Evolutionary conservation across 1,284 basidiomycete genomes (phyloP).

Genomic region (Pulchroboletus neoregius): DNA sequence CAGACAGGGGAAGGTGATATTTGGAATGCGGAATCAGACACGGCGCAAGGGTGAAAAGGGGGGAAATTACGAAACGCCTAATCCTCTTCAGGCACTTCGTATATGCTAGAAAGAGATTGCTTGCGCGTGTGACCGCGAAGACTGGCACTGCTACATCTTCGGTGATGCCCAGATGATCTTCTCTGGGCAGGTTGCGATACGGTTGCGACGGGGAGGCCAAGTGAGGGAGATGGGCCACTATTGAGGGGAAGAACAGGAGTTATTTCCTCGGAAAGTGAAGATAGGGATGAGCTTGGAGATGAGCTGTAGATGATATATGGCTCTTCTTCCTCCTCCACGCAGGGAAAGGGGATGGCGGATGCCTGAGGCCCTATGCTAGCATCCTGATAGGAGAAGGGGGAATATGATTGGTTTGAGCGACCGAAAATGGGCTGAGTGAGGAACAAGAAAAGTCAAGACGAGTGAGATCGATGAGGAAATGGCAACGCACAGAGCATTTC

Average conservation of each 20-base stretch:
- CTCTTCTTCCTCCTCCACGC: constrained; percentile 31
- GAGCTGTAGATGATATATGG: constrained; percentile 35
- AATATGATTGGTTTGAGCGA: constrained; percentile 11
- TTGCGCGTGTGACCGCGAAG: constrained; percentile 31
- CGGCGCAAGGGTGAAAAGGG: background rate
- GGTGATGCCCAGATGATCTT: constrained; percentile 27
- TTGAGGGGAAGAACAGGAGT: constrained; percentile 29
- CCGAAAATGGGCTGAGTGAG: constrained; percentile 24
- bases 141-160: constrained; percentile 34
- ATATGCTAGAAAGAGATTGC: constrained; percentile 34
- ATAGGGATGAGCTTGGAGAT: constrained; percentile 34
- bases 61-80: constrained; percentile 6
- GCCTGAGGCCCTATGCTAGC: constrained; percentile 6
- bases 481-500: constrained; percentile 23
- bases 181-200: constrained; percentile 17
- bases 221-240: constrained; percentile 11
- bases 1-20: background rate
- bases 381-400: constrained; percentile 17
- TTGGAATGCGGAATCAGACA: background rate
- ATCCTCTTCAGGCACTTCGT: constrained; percentile 33
- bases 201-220: constrained; percentile 6
- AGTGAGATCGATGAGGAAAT: background rate
- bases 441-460: background rate
- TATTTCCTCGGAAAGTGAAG: constrained; percentile 32
- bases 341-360: constrained; percentile 30